These are phyloP conservation scores for Trypanosoma conorhini DNA, from an alignment of 208 protist genomes.

Conservation along the genomic window DNA sequence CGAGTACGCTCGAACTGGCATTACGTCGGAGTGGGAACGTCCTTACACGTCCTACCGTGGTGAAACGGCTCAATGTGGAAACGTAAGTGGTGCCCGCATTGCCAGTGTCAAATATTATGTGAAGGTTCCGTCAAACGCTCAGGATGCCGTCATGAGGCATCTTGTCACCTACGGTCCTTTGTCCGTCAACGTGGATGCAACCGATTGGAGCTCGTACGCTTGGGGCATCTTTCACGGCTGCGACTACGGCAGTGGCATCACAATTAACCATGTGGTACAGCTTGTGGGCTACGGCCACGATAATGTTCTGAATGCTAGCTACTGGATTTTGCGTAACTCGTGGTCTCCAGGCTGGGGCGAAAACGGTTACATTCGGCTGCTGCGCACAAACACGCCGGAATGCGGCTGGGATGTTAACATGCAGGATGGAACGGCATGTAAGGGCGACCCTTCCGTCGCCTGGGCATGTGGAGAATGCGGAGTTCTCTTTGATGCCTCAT, in stretches of 20 bases:
- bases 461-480: constrained; percentile 80
- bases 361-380: constrained; percentile 79
- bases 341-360: constrained; percentile 79
- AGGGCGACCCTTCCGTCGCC: constrained; percentile 57
- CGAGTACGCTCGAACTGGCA: constrained; percentile 57
- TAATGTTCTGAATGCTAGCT: constrained; percentile 38
- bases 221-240: constrained; percentile 78
- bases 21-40: constrained; percentile 74
- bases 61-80: constrained; percentile 44
- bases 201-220: constrained; percentile 62
- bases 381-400: constrained; percentile 34
- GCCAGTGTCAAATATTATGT: constrained; percentile 55
- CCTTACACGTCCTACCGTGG: constrained; percentile 74
- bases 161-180: constrained; percentile 67
- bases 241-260: constrained; percentile 59
- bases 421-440: constrained; percentile 64
- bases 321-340: constrained; percentile 92
- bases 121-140: constrained; percentile 56
- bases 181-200: constrained; percentile 75
- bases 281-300: constrained; percentile 83
- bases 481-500: constrained; percentile 66
- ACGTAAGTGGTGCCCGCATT: constrained; percentile 23
- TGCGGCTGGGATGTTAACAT: constrained; percentile 58
- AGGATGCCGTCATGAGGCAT: constrained; percentile 57
- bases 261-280: constrained; percentile 83